Evolutionary conservation across 108 stramenopile species (phyloP).

Genomic region (Skeletonema costatum): DNA sequence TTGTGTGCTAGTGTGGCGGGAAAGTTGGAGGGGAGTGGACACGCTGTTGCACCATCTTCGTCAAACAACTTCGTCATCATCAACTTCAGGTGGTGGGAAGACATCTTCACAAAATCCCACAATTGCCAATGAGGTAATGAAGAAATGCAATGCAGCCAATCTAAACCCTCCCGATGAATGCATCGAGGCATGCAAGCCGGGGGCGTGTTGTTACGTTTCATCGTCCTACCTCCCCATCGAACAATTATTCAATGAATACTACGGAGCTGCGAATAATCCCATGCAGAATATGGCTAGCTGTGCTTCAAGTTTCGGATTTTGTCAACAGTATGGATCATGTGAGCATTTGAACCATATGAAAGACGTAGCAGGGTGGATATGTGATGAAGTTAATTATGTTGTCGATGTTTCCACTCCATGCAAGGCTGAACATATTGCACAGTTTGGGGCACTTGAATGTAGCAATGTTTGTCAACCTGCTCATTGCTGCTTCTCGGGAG

Average conservation of each 20-base stretch:
- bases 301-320: conserved; percentile 29
- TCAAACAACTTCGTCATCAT: background rate
- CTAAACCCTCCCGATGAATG: conserved; percentile 26
- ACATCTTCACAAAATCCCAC: background rate
- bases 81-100: background rate
- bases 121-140: conserved; percentile 28
- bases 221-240: conserved; percentile 25
- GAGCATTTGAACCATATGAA: conserved; percentile 32
- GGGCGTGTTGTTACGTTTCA: conserved; percentile 33
- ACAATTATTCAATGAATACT: conserved; percentile 24
- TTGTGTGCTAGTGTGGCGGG: conserved; percentile 22
- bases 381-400: conserved; percentile 15
- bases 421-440: conserved; percentile 32
- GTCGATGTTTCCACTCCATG: conserved; percentile 19
- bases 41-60: conserved; percentile 16
- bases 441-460: conserved; percentile 32
- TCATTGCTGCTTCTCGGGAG: conserved; percentile 40
- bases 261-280: conserved; percentile 10
- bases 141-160: conserved; percentile 28
- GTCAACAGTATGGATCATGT: conserved; percentile 44
- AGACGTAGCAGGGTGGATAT: conserved; percentile 26
- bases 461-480: conserved; percentile 43
- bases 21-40: conserved; percentile 42
- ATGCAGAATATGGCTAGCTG: background rate
- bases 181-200: conserved; percentile 25